phyloP scores from a whole-genome alignment of 2,329 filamentous ascomycete genomes.

The Diatrype stigma region DNA sequence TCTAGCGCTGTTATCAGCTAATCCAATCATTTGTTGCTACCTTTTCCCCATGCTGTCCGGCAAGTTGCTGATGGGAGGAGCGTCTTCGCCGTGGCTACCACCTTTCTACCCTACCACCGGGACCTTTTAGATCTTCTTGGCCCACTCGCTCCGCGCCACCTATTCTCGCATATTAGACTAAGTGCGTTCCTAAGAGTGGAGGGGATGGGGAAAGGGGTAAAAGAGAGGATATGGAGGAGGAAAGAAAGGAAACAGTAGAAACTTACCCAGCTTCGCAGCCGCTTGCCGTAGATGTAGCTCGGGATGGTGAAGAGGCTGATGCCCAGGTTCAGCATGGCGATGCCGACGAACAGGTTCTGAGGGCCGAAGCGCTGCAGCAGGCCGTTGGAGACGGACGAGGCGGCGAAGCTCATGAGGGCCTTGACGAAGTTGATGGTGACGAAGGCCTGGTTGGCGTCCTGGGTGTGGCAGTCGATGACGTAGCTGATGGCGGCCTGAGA shows the following conservation, averaged over 20 bases:
- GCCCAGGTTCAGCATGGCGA: slow-evolving; percentile 15
- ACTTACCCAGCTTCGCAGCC: slow-evolving; percentile 17
- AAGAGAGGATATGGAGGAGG: neutral
- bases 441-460: slow-evolving; percentile 21
- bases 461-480: slow-evolving; percentile 21
- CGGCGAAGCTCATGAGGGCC: slow-evolving; percentile 17
- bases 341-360: slow-evolving; percentile 13
- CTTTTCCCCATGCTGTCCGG: too few species aligned
- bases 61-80: too few species aligned
- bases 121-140: slow-evolving; percentile 13
- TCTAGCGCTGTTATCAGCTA: too few species aligned
- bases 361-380: slow-evolving; percentile 13
- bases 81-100: too few species aligned
- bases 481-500: slow-evolving; percentile 20
- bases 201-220: neutral
- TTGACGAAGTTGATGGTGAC: slow-evolving; percentile 22
- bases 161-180: neutral
- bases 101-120: too few species aligned
- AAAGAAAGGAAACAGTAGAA: neutral
- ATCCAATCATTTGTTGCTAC: too few species aligned
- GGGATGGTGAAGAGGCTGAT: slow-evolving; percentile 20
- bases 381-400: slow-evolving; percentile 16
- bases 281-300: slow-evolving; percentile 21
- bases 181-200: neutral
- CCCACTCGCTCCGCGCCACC: slow-evolving; percentile 19